Conservation (phyloP, 75 land plant species). For the Pseudotsuga menziesii region DNA sequence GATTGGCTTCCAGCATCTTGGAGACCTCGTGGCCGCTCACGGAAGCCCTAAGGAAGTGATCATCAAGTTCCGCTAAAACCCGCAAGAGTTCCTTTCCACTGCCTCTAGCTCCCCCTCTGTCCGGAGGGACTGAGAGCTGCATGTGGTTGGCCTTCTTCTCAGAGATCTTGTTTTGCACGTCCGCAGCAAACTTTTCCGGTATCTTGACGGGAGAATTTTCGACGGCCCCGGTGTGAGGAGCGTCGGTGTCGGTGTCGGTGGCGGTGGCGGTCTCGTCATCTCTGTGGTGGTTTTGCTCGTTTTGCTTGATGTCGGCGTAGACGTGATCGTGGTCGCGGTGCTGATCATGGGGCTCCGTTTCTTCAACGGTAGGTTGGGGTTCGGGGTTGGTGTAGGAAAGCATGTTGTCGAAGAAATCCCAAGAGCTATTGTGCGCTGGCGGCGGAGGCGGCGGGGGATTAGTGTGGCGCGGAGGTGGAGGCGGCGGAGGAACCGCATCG, state of each 20-base stretch:
- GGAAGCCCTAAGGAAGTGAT: slow-evolving; percentile 61
- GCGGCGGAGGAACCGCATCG: slow-evolving; percentile 6
- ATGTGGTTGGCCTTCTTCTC: slow-evolving; percentile 13
- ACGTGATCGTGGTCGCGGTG: neutral
- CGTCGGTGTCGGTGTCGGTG: neutral
- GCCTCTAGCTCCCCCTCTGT: slow-evolving; percentile 2
- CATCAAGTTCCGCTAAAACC: slow-evolving; percentile 54
- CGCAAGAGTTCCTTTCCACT: slow-evolving; percentile 31
- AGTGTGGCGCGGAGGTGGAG: slow-evolving; percentile 11
- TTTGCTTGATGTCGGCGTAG: slow-evolving; percentile 6
- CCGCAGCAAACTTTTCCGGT: neutral
- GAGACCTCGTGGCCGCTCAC: slow-evolving; percentile 57
- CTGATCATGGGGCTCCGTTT: slow-evolving; percentile 24
- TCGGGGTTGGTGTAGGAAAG: slow-evolving; percentile 12
- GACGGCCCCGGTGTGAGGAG: neutral
- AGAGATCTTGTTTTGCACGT: slow-evolving; percentile 4
- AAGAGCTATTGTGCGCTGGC: neutral
- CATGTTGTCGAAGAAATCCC: slow-evolving; percentile 10
- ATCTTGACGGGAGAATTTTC: slow-evolving; percentile 10
- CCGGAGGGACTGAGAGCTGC: neutral
- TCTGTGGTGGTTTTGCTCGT: neutral
- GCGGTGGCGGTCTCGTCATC: neutral
- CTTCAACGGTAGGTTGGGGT: slow-evolving; percentile 15
- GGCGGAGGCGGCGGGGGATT: slow-evolving; percentile 21
- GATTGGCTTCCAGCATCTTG: slow-evolving; percentile 77